Base-by-base conservation (phyloP, 768 basidiomycete genomes). In the Termitomyces sp. region DNA sequence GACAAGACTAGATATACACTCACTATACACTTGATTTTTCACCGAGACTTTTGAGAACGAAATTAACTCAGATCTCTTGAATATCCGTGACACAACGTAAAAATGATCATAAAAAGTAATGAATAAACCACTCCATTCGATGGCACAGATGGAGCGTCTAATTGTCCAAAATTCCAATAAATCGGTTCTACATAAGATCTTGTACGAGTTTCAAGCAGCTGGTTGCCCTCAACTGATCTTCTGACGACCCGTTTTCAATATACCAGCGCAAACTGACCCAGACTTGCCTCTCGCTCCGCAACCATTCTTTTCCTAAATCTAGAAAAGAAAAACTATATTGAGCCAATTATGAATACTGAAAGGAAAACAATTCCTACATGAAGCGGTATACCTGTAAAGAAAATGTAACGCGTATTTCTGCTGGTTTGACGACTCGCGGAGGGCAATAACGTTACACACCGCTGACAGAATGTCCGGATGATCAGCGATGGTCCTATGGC, bases 321-420 rank as follows among this genome's bases (percentile, higher is more conserved):
- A 33, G 5, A 48, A 14, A 49, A 45, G 22, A 20, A 22, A 38
- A 10, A 13, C 24, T 30, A 35, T 28, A 35, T 4, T 54, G 7
- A 41, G 38, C n/a, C 44, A 22, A 11, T 28, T 8, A 18, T 30
- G 28, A n/a, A 26, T 3, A 33, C 3, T 18, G n/a, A 16, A 26
- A 44, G 13, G 5, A 20, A 41, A 30, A 10, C 38, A 24, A 33
- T 20, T n/a, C 57, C 8, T 36, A 62, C 60, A 61, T 20, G 57
- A 58, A 14, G 58, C 47, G 16, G 54, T 52, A 33, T 60, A 58
- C 40, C 58, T 54, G 22, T 57, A 53, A 3, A 63, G n/a, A 22
- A 63, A 55, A 57, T 63, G 63, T 26, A 63, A 50, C 16, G 63
- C 60, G 40, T 63, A 63, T 55, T 59, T 62, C 35, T 63, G 63